A percentile compares a stretch with the other conserved stretches of the same genome.
These are phyloP conservation scores for Globisporangium cylindrosporum DNA, from an alignment of 352 stramenopile genomes.

Conservation along the genomic window DNA sequence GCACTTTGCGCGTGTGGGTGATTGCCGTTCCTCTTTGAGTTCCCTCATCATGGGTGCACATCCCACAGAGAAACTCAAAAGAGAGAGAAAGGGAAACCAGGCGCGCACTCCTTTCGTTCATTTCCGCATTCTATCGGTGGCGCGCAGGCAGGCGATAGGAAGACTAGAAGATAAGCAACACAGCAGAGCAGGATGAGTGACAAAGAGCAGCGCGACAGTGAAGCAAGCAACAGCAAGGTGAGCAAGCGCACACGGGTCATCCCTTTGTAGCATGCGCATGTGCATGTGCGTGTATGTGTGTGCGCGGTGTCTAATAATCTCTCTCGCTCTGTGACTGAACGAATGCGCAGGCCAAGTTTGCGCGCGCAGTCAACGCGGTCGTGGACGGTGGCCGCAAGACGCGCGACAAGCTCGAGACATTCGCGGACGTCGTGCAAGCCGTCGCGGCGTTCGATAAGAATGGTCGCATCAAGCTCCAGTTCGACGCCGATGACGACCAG, in stretches of 20 bases:
- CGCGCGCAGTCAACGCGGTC: constrained; percentile 12
- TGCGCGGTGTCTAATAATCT: neutral
- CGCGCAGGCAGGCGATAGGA: neutral
- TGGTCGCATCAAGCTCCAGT: constrained; percentile 35
- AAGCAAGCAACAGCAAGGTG: constrained; percentile 6
- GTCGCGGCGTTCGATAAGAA: constrained; percentile 19
- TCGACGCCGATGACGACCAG: constrained; percentile 33
- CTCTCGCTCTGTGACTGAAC: neutral
- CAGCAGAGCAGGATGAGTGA: neutral
- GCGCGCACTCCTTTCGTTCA: neutral
- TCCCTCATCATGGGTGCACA: neutral
- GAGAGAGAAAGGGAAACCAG: neutral
- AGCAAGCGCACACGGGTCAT: neutral
- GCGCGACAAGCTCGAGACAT: constrained; percentile 13
- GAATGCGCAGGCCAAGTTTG: constrained; percentile 10
- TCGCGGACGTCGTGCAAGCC: constrained; percentile 18
- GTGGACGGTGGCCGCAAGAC: constrained; percentile 11
- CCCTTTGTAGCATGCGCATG: neutral
- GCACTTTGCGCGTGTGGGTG: neutral
- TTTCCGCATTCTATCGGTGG: constrained; percentile 7
- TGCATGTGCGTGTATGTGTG: neutral
- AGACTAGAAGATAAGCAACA: neutral
- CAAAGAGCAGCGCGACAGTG: neutral
- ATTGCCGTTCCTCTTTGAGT: too few relatives aligned
- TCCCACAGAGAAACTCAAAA: neutral